Conservation (phyloP, 495 filamentous ascomycete species). For the Hypoxylon fragiforme region DNA sequence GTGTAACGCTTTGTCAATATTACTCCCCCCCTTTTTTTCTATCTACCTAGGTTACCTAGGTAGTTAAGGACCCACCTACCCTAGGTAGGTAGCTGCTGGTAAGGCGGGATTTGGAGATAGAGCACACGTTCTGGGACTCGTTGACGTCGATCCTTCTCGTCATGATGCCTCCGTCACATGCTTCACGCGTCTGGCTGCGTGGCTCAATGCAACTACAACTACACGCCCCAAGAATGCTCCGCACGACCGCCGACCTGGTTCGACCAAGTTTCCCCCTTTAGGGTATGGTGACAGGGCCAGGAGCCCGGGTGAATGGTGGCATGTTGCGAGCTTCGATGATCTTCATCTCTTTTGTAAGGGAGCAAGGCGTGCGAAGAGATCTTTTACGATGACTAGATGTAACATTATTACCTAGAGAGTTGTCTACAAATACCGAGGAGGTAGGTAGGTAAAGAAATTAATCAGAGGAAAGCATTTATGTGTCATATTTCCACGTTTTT, state of each 20-base stretch:
- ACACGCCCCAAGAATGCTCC: conserved; percentile 6
- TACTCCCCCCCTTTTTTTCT: conserved; percentile 7
- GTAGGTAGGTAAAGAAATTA: no score
- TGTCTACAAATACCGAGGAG: no score
- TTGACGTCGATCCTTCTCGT: conserved; percentile 3
- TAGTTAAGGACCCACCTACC: no score
- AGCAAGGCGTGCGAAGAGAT: no score
- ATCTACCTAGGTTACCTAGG: not conserved
- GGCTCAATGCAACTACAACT: not conserved
- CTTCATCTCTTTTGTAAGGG: conserved; percentile 7
- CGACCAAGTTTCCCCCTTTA: conserved; percentile 10
- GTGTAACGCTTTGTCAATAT: not conserved
- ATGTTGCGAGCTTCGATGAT: conserved; percentile 8
- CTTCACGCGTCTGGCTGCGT: no score
- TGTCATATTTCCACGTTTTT: no score
- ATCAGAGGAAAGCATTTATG: not conserved
- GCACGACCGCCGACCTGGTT: conserved; percentile 20
- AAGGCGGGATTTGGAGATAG: no score
- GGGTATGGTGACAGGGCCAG: conserved; percentile 6
- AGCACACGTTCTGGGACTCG: no score
- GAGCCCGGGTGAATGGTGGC: conserved; percentile 18
- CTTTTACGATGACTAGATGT: conserved; percentile 9
- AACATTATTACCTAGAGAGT: conserved; percentile 1
- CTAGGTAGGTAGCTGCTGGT: no score
- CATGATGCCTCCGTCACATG: conserved; percentile 16